Percentiles rank a stretch among this genome's conserved stretches.
phyloP scores from a whole-genome alignment of 345 rosid genomes.

The Lumnitzera racemosa region DNA sequence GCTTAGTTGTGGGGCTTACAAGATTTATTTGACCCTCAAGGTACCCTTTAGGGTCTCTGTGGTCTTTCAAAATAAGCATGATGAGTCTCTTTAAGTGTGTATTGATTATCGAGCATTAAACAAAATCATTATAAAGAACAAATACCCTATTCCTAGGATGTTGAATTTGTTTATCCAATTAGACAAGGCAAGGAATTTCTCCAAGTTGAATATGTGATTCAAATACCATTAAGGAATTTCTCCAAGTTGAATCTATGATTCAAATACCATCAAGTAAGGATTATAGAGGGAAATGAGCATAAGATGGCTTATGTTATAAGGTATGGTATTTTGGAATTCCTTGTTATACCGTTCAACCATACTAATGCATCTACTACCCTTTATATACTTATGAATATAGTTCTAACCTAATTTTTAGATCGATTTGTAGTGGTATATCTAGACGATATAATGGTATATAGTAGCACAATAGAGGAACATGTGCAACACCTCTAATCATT shows the following conservation, averaged over 20 bases:
- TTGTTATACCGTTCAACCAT: no score
- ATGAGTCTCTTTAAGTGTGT: constrained; percentile 1
- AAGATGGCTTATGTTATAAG: not conserved
- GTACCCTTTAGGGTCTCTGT: constrained; percentile 6
- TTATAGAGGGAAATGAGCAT: no score
- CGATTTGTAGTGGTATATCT: no score
- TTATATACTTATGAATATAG: no score
- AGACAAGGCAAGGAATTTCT: not conserved
- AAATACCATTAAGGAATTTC: no score
- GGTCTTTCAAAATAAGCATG: constrained; percentile 6
- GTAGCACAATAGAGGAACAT: no score
- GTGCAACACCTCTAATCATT: no score
- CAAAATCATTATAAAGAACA: constrained; percentile 1
- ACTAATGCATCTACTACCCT: no score
- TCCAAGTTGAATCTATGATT: not conserved
- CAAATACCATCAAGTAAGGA: not conserved
- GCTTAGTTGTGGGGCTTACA: no score
- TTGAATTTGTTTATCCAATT: not conserved
- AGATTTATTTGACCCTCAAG: constrained; percentile 5
- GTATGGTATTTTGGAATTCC: not conserved
- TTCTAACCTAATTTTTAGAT: no score
- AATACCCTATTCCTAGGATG: not conserved
- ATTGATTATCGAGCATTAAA: constrained; percentile 4
- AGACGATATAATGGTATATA: no score
- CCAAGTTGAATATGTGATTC: not conserved